Conservation (phyloP, 352 stramenopile species). For the Phytophthora sojae region DNA sequence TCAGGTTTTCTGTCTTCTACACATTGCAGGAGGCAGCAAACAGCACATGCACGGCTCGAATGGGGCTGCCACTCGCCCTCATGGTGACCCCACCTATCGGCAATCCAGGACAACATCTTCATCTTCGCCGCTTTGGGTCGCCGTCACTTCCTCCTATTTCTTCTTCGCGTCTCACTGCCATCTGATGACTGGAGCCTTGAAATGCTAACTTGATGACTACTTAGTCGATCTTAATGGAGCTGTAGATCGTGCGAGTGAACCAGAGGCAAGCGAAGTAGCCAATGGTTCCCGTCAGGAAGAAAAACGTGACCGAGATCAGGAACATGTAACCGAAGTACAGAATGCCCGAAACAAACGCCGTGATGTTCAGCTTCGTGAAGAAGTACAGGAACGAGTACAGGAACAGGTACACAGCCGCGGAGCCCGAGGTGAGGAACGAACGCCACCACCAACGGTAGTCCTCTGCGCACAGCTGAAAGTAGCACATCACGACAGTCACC, state of each 20-base stretch:
- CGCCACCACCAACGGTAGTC: conserved; percentile 99
- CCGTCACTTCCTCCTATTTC: conserved; percentile 14
- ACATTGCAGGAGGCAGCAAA: conserved; percentile 24
- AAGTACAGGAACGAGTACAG: conserved; percentile 99
- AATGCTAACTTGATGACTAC: conserved; percentile 31
- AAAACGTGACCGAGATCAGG: conserved; percentile 97
- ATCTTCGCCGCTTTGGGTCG: conserved; percentile 14
- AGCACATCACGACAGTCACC: conserved; percentile 99
- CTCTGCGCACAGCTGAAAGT: conserved; percentile 99
- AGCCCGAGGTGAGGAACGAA: conserved; percentile 96
- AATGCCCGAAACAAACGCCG: conserved; percentile 91
- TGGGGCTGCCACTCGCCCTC: conserved; percentile 16
- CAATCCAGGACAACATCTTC: background rate
- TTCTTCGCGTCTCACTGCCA: conserved; percentile 18
- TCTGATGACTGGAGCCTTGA: conserved; percentile 19
- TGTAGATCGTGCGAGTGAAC: conserved; percentile 99
- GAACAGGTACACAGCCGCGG: conserved; percentile 97
- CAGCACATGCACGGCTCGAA: conserved; percentile 18
- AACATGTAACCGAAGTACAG: conserved; percentile 99
- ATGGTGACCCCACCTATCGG: background rate
- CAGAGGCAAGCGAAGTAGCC: conserved; percentile 98
- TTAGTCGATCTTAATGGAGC: conserved; percentile 95
- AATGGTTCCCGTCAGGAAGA: conserved; percentile 97
- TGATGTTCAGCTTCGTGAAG: conserved; percentile 98
- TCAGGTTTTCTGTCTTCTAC: conserved; percentile 34